Percentiles rank a stretch among this genome's conserved stretches.
Conservation (phyloP, 805 yeast genomes). For the Grigorovia humatica region DNA sequence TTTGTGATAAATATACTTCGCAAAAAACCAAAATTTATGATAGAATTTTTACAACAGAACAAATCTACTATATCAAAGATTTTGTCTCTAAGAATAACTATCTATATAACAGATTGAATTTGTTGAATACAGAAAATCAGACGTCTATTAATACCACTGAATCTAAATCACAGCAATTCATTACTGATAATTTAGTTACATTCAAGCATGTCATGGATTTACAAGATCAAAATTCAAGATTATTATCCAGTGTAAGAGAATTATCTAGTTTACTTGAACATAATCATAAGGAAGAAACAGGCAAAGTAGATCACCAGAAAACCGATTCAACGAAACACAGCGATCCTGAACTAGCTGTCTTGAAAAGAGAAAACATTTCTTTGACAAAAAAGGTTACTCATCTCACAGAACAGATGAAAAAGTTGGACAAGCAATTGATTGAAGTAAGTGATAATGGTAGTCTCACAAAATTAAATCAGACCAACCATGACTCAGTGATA, state of each 20-base stretch:
- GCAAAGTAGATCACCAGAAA: conserved; percentile 28
- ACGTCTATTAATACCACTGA: conserved; percentile 34
- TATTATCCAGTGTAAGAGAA: conserved; percentile 45
- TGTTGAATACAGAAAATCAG: conserved; percentile 12
- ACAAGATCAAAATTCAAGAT: conserved; percentile 61
- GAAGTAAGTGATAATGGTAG: not conserved
- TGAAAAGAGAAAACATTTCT: not conserved
- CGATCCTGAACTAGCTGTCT: not conserved
- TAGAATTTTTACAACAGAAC: conserved; percentile 31
- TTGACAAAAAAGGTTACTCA: not conserved
- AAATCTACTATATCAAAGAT: conserved; percentile 49
- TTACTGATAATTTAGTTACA: conserved; percentile 60
- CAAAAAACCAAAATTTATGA: not conserved
- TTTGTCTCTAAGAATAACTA: conserved; percentile 29
- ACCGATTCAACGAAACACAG: conserved; percentile 9
- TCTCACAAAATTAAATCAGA: too few relatives aligned
- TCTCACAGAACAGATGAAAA: too few relatives aligned
- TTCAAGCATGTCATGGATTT: conserved; percentile 60
- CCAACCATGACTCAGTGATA: not conserved
- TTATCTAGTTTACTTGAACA: conserved; percentile 52
- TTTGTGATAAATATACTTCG: conserved; percentile 14
- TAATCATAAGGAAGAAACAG: conserved; percentile 7
- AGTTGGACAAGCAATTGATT: not conserved
- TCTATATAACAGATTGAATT: not conserved
- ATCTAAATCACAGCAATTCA: conserved; percentile 63